These are phyloP conservation scores for Capsicum pubescens DNA, from an alignment of 257 asterid species.

Conservation along the genomic window DNA sequence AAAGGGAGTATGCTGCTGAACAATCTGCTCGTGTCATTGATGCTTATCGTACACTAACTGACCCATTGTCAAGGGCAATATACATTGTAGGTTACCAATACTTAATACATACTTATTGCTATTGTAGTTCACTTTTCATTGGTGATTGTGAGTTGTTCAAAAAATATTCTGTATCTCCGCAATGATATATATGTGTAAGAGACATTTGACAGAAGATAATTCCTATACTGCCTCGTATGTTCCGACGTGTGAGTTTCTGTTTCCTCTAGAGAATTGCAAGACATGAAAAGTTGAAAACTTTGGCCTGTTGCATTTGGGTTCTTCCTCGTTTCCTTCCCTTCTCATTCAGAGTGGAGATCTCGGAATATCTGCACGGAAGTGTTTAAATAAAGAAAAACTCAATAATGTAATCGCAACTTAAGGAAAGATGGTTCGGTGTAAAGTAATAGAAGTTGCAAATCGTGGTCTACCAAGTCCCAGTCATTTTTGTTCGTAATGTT, in stretches of 20 bases:
- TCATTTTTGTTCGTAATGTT: background rate
- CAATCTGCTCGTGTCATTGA: slow-evolving; percentile 91
- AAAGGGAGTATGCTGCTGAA: slow-evolving; percentile 90
- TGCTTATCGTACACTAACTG: slow-evolving; percentile 83
- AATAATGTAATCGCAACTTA: background rate
- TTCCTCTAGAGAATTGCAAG: background rate
- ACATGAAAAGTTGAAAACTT: background rate
- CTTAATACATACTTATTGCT: slow-evolving; percentile 6
- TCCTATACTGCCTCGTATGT: background rate
- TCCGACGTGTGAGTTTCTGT: background rate
- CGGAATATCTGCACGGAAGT: background rate
- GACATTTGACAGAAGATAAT: background rate
- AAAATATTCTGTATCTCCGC: background rate
- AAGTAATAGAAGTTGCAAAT: background rate
- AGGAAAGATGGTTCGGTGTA: background rate
- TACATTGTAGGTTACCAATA: slow-evolving; percentile 65
- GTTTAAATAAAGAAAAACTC: background rate
- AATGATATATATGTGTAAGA: background rate
- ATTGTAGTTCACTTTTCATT: background rate
- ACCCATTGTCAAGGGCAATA: slow-evolving; percentile 77
- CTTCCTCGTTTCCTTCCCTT: background rate
- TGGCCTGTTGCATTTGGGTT: background rate
- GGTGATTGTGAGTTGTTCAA: background rate
- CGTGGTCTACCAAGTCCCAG: background rate
- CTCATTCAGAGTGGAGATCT: background rate